Conservation (phyloP, 805 yeast genomes). For the Naumovozyma dairenensis region DNA sequence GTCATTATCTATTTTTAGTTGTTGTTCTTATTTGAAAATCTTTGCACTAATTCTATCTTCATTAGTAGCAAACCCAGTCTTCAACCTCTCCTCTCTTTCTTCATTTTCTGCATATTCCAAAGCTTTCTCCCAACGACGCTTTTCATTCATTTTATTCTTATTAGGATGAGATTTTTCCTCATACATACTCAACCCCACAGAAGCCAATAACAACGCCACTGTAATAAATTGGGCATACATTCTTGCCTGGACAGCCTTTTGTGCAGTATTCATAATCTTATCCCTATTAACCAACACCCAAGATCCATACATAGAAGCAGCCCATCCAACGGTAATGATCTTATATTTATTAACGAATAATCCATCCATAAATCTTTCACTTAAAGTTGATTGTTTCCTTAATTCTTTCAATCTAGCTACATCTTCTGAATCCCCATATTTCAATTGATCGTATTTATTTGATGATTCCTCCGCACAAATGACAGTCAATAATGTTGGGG, state of each 20-base stretch:
- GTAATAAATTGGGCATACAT: conserved; percentile 84
- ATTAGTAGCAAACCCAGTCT: conserved; percentile 21
- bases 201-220: conserved; percentile 57
- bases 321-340: conserved; percentile 68
- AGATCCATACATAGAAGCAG: conserved; percentile 68
- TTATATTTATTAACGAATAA: conserved; percentile 51
- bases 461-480: conserved; percentile 68
- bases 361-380: conserved; percentile 42
- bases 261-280: conserved; percentile 62
- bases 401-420: conserved; percentile 38
- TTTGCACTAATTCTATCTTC: conserved; percentile 32
- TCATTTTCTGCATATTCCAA: conserved; percentile 34
- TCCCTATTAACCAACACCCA: conserved; percentile 68
- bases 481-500: conserved; percentile 53
- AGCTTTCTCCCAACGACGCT: conserved; percentile 40
- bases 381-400: conserved; percentile 35
- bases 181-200: conserved; percentile 56
- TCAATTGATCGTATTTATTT: conserved; percentile 48
- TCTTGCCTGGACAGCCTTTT: conserved; percentile 80
- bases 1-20: no score
- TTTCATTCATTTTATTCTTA: conserved; percentile 27
- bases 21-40: conserved; percentile 23
- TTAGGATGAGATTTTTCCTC: conserved; percentile 47
- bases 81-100: conserved; percentile 9
- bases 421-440: conserved; percentile 34